Conservation (phyloP, 2,329 filamentous ascomycete genomes). For the Hysterium pulicare region DNA sequence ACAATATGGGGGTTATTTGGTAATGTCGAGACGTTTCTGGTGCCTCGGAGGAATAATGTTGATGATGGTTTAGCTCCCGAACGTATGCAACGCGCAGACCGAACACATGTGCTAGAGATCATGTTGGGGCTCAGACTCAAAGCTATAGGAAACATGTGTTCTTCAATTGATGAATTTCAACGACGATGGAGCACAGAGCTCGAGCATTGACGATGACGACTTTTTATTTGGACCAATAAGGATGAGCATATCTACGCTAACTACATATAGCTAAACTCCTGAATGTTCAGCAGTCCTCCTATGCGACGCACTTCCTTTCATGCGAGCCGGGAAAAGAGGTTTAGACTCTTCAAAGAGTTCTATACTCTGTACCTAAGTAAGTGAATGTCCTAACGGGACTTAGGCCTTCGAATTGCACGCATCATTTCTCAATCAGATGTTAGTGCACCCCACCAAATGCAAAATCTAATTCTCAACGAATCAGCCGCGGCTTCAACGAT, state of each 20-base stretch:
- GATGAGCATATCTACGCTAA: too few species aligned
- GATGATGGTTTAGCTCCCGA: slow-evolving; percentile 10
- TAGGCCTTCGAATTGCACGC: too few species aligned
- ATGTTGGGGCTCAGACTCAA: too few species aligned
- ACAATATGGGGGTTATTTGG: slow-evolving; percentile 44
- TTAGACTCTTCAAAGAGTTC: too few species aligned
- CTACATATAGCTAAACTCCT: too few species aligned
- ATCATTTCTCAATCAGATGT: slow-evolving; percentile 12
- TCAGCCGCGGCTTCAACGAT: slow-evolving; percentile 4
- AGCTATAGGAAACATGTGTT: too few species aligned
- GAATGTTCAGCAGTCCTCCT: too few species aligned
- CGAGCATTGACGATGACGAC: neutral
- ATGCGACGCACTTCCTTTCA: too few species aligned
- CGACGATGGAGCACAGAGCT: neutral
- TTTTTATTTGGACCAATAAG: neutral
- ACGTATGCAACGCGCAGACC: slow-evolving; percentile 16
- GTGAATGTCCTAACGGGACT: too few species aligned
- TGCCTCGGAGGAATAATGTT: slow-evolving; percentile 19
- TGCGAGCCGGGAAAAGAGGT: too few species aligned
- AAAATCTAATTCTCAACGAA: slow-evolving; percentile 14
- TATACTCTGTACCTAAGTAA: too few species aligned
- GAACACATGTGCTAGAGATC: slow-evolving; percentile 8
- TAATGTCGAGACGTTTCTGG: slow-evolving; percentile 37
- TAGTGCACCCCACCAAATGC: slow-evolving; percentile 22
- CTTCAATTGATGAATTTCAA: too few species aligned